Base-by-base conservation (phyloP, 345 rosid genomes). In the Pistacia vera region DNA sequence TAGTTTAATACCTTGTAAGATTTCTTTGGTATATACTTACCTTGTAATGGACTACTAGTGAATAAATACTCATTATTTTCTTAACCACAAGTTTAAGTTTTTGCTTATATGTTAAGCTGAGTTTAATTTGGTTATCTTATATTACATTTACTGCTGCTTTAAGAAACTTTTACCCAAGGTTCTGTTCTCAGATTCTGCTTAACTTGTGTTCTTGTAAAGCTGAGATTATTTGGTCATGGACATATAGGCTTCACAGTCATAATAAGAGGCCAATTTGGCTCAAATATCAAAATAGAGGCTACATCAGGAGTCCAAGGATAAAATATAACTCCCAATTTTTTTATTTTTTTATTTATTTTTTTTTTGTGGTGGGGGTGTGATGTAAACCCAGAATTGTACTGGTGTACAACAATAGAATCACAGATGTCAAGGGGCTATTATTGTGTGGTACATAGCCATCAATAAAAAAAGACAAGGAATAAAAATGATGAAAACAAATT, bases 21-120 rank as follows among this genome's bases (percentile, higher is more conserved):
- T 60, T 58, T 72, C 51, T 66, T 60, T 60, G 54, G 74, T 71
- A 41, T 41, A 60, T 41, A 41, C 59, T 41, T 62, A 73, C 14
- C 61, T 73, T 63, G 70, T 38, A 63, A 60, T 44, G 66, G 30
- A 54, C 57, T 33, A 35, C 4, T 25, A 13, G 35, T 20, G 36
- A 72, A 73, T 51, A 48, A n/a, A 13, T 38, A 63, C 22, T 36
- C 28, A 35, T 36, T 73, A 62, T 36, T 52, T 51, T 28, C 77
- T 63, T n/a, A 35, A 35, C 52, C n/a, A 62, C 52, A 20, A 73
- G 35, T 54, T 5, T 63, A 63, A 73, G 77, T 36, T 35, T 20
- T 17, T 63, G 28, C 77, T 13, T 63, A 4, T 38, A 49, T 62
- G 18, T 52, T 25, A 51, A 52, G 22, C 9, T 63, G 11, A 11